Percentiles rank a stretch among this genome's conserved stretches.
phyloP scores from a whole-genome alignment of 495 filamentous ascomycete genomes.

The Podospora didyma region DNA sequence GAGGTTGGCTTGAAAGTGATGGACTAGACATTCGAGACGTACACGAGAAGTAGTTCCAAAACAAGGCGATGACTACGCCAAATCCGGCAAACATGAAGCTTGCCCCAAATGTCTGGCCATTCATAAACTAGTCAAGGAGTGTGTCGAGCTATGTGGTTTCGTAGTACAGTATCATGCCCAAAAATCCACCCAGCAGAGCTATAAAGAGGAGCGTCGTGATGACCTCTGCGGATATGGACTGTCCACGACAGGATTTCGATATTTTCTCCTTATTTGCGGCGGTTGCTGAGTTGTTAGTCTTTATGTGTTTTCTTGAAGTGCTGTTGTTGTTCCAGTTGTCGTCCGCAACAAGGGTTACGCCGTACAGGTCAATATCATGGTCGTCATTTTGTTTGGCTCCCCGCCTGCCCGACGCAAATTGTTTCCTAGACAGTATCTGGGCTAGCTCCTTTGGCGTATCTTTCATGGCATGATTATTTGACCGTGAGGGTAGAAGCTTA shows the following conservation, averaged over 20 bases:
- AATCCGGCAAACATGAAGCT: constrained; percentile 8
- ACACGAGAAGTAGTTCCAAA: constrained; percentile 9
- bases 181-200: neutral
- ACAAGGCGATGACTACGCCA: constrained; percentile 3
- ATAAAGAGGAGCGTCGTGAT: neutral
- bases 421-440: no score
- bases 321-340: no score
- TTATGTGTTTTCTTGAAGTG: no score
- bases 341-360: no score
- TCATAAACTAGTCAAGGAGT: constrained; percentile 38
- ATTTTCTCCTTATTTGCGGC: no score
- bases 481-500: neutral
- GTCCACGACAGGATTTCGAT: no score
- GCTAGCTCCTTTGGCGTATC: neutral
- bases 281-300: no score
- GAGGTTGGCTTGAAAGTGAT: neutral
- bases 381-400: no score
- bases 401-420: no score
- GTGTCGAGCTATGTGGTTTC: neutral
- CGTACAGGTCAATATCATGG: no score
- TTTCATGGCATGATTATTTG: neutral
- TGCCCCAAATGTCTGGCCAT: constrained; percentile 16
- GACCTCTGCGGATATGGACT: neutral
- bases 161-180: constrained; percentile 1
- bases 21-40: neutral